phyloP scores from a whole-genome alignment of 495 filamentous ascomycete species.

The Tuber indicum region DNA sequence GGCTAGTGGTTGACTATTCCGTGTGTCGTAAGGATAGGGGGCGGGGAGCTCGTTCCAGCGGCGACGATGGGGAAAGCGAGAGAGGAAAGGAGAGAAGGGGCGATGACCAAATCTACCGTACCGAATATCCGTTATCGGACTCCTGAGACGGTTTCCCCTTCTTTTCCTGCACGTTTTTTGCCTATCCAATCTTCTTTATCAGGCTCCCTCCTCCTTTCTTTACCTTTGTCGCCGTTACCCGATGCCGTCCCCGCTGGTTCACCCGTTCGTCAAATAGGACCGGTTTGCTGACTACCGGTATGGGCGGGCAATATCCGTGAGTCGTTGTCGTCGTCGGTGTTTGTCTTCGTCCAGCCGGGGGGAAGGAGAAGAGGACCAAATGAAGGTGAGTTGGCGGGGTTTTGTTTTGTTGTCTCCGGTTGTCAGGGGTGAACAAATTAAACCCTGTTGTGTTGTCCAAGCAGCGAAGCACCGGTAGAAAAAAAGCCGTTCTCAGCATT shows the following conservation, averaged over 20 bases:
- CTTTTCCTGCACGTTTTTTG: not conserved
- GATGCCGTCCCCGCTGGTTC: slow-evolving; percentile 3
- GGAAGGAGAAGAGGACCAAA: not conserved
- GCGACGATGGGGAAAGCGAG: not conserved
- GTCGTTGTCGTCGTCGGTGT: slow-evolving; percentile 14
- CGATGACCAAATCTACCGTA: not conserved
- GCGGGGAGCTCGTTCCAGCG: not conserved
- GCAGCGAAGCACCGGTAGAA: not conserved
- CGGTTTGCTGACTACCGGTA: not conserved
- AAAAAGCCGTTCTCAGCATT: not conserved
- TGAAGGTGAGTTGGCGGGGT: slow-evolving; percentile 35
- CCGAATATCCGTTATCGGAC: not conserved
- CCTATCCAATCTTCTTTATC: slow-evolving; percentile 7
- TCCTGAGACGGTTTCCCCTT: not conserved
- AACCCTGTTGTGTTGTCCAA: slow-evolving; percentile 32
- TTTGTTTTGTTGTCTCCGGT: slow-evolving; percentile 36
- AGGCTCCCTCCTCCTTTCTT: slow-evolving; percentile 13
- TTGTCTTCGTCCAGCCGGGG: slow-evolving; percentile 15
- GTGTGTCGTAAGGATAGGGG: slow-evolving; percentile 11
- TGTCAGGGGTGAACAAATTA: slow-evolving; percentile 34
- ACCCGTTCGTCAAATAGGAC: not conserved
- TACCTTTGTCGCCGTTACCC: slow-evolving; percentile 6
- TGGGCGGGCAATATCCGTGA: slow-evolving; percentile 1
- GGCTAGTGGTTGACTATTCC: not conserved
- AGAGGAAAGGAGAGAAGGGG: not conserved